A percentile compares a stretch with the other conserved stretches of the same genome.
Evolutionary conservation across 1,284 basidiomycete genomes (phyloP).

Genomic region (Malassezia dermatis): DNA sequence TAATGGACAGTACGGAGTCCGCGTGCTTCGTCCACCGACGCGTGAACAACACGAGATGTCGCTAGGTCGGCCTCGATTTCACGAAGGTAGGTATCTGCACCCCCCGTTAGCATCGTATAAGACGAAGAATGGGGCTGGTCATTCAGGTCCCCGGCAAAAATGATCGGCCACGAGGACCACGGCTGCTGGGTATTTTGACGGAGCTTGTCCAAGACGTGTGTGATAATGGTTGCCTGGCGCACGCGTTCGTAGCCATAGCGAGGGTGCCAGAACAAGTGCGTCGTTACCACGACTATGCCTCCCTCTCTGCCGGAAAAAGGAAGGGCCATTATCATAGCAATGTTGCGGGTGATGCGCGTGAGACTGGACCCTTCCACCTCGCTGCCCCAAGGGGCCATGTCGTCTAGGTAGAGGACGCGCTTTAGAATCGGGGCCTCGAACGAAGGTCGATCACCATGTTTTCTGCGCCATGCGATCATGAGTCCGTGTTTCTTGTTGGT

Average conservation of each 20-base stretch:
- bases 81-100: constrained; percentile 50
- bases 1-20: constrained; percentile 50
- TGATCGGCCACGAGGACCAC: constrained; percentile 60
- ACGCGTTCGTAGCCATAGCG: constrained; percentile 66
- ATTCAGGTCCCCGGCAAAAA: constrained; percentile 87
- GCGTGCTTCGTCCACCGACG: constrained; percentile 57
- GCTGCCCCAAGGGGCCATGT: neutral
- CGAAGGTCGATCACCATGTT: neutral
- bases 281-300: constrained; percentile 67
- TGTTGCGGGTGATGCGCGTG: constrained; percentile 17
- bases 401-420: neutral
- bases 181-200: constrained; percentile 49
- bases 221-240: constrained; percentile 56
- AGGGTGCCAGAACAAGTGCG: constrained; percentile 89
- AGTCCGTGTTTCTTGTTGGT: constrained; percentile 42
- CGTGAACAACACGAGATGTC: constrained; percentile 69
- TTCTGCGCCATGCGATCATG: constrained; percentile 33
- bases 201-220: constrained; percentile 60
- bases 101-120: constrained; percentile 63
- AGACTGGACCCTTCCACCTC: constrained; percentile 33
- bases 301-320: constrained; percentile 16
- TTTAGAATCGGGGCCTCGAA: neutral
- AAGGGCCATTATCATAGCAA: constrained; percentile 25
- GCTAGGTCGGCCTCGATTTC: constrained; percentile 55
- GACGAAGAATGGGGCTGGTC: constrained; percentile 73